Percentiles rank a stretch among this genome's conserved stretches.
Conservation (phyloP, 2,329 filamentous ascomycete species). For the Fusarium sp. region DNA sequence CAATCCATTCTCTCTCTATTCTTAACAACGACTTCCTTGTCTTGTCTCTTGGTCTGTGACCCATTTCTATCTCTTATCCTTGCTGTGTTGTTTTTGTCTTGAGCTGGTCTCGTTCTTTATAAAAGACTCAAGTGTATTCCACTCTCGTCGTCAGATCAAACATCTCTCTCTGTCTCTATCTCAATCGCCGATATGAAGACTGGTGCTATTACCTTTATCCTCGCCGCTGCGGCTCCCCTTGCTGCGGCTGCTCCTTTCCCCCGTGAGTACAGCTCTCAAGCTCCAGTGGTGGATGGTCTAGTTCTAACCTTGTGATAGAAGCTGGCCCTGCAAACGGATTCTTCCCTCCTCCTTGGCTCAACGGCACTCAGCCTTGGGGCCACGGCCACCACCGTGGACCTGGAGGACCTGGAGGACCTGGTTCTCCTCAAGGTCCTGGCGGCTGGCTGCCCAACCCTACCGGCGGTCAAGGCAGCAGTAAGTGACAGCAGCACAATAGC, state of each 20-base stretch:
- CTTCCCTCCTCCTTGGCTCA: conserved; percentile 10
- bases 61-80: conserved; percentile 18
- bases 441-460: conserved; percentile 15
- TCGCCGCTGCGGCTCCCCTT: conserved; percentile 34
- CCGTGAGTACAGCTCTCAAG: conserved; percentile 10
- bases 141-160: neutral
- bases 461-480: conserved; percentile 7
- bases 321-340: conserved; percentile 6
- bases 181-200: conserved; percentile 40
- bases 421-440: conserved; percentile 14
- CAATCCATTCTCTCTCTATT: conserved; percentile 21
- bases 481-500: neutral
- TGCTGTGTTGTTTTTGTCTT: conserved; percentile 7
- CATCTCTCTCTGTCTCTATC: conserved; percentile 4
- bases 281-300: too few species aligned
- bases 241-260: conserved; percentile 29
- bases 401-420: neutral
- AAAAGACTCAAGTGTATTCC: conserved; percentile 15
- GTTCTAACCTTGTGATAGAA: conserved; percentile 9
- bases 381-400: neutral
- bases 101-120: conserved; percentile 27
- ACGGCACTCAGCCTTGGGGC: conserved; percentile 19
- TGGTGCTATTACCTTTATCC: conserved; percentile 26
- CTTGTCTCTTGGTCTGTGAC: conserved; percentile 28
- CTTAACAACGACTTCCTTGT: conserved; percentile 12